Conservation (phyloP, 2,329 filamentous ascomycete genomes). For the Colletotrichum trifolii region DNA sequence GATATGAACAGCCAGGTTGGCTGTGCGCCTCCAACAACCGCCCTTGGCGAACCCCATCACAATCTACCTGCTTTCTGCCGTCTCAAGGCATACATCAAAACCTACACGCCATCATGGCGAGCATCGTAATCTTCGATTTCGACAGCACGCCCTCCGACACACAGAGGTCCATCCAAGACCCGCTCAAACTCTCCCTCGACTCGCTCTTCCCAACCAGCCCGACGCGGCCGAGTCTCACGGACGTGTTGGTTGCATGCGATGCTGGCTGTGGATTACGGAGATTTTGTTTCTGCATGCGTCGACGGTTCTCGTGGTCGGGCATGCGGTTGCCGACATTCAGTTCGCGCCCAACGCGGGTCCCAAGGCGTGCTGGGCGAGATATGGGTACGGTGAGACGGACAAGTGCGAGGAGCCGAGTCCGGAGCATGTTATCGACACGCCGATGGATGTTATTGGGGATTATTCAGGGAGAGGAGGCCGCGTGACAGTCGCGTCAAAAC, state of each 20-base stretch:
- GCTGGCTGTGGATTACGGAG: slow-evolving; percentile 18
- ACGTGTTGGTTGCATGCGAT: slow-evolving; percentile 27
- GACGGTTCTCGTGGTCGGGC: slow-evolving; percentile 35
- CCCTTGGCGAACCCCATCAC: too few relatives aligned
- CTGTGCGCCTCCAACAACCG: too few relatives aligned
- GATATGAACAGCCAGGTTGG: too few relatives aligned
- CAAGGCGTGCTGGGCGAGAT: slow-evolving; percentile 31
- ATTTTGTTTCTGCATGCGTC: background rate
- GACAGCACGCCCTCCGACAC: slow-evolving; percentile 38
- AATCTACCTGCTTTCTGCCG: too few relatives aligned
- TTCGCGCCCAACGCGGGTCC: slow-evolving; percentile 36
- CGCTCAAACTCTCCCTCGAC: slow-evolving; percentile 36
- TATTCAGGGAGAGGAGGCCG: background rate
- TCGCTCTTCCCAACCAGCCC: slow-evolving; percentile 15
- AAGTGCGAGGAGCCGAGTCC: background rate
- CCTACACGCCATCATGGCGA: slow-evolving; percentile 4
- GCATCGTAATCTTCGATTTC: slow-evolving; percentile 37
- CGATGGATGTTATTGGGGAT: slow-evolving; percentile 14
- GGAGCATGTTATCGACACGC: slow-evolving; percentile 9
- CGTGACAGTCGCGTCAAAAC: too few relatives aligned
- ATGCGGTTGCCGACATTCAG: slow-evolving; percentile 35
- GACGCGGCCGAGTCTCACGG: slow-evolving; percentile 28
- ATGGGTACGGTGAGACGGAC: slow-evolving; percentile 14
- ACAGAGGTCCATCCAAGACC: slow-evolving; percentile 32
- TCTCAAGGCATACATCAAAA: background rate